A percentile compares a stretch with the other conserved stretches of the same genome.
These are phyloP conservation scores for Angophora floribunda DNA, from an alignment of 345 rosid genomes.

Conservation along the genomic window DNA sequence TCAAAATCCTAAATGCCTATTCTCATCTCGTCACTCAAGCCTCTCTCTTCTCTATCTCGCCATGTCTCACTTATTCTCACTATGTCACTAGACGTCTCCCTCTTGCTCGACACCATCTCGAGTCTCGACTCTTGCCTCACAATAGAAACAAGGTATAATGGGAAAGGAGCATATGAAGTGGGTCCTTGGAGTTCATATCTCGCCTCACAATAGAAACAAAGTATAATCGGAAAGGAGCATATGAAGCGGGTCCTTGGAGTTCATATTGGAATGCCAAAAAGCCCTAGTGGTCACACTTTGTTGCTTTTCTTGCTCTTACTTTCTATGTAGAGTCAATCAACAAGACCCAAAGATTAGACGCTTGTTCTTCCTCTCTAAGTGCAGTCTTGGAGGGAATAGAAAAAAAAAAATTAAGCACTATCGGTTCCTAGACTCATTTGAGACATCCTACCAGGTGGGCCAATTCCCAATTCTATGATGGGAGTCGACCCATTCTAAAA, in stretches of 20 bases:
- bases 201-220: neutral
- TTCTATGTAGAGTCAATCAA: neutral
- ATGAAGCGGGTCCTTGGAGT: neutral
- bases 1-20: neutral
- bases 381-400: neutral
- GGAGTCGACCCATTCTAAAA: accelerated
- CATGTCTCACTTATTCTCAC: neutral
- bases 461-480: neutral
- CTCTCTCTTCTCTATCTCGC: neutral
- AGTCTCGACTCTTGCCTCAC: neutral
- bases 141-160: too few species aligned
- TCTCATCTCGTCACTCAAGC: neutral
- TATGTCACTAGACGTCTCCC: too few species aligned
- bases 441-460: neutral
- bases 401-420: neutral
- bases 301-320: neutral
- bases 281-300: neutral
- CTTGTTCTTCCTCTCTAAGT: neutral
- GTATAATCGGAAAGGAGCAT: neutral
- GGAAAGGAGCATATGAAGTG: neutral
- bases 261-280: neutral
- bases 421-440: neutral
- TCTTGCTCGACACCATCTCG: neutral
- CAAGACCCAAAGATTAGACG: neutral
- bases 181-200: neutral